Percentiles rank a stretch among this genome's conserved stretches.
These are phyloP conservation scores for Boletus rubropictus DNA, from an alignment of 768 basidiomycete genomes.

Conservation along the genomic window DNA sequence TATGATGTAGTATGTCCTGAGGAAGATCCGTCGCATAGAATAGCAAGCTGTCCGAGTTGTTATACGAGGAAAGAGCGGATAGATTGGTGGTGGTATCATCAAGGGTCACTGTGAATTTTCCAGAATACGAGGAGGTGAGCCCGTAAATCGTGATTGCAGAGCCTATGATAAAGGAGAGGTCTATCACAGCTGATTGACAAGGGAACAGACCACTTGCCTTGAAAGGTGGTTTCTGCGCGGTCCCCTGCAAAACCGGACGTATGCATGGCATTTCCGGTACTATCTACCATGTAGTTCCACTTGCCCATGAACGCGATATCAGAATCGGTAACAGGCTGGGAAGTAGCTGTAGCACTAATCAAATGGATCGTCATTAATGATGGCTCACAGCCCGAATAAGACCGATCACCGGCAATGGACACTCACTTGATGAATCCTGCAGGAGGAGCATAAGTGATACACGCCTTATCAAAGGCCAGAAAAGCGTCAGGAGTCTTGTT, in stretches of 20 bases:
- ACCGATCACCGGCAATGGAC: conserved; percentile 4
- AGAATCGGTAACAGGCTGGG: conserved; percentile 39
- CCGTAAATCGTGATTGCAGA: conserved; percentile 58
- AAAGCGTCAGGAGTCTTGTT: conserved; percentile 31
- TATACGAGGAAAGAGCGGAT: conserved; percentile 50
- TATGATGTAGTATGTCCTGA: conserved; percentile 39
- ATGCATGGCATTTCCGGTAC: conserved; percentile 27
- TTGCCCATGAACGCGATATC: conserved; percentile 46
- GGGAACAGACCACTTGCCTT: conserved; percentile 35
- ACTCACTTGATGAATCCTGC: conserved; percentile 33
- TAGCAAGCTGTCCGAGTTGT: conserved; percentile 46
- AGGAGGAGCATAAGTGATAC: conserved; percentile 40
- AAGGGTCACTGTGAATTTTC: conserved; percentile 53
- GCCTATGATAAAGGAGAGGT: conserved; percentile 36
- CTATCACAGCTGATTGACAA: background rate
- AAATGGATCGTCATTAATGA: conserved; percentile 21
- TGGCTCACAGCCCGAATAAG: conserved; percentile 3
- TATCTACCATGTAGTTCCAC: conserved; percentile 44
- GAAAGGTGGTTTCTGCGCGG: conserved; percentile 38
- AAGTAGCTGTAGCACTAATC: conserved; percentile 32
- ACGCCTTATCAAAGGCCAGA: conserved; percentile 54
- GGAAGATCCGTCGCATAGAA: conserved; percentile 62
- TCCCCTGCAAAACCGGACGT: conserved; percentile 42
- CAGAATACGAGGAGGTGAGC: conserved; percentile 50
- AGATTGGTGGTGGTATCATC: conserved; percentile 45